Evolutionary conservation across 2,329 filamentous ascomycete species (phyloP), one percentile per base, ranked within the genome.

Genomic region (Leptodontidium sp.): DNA sequence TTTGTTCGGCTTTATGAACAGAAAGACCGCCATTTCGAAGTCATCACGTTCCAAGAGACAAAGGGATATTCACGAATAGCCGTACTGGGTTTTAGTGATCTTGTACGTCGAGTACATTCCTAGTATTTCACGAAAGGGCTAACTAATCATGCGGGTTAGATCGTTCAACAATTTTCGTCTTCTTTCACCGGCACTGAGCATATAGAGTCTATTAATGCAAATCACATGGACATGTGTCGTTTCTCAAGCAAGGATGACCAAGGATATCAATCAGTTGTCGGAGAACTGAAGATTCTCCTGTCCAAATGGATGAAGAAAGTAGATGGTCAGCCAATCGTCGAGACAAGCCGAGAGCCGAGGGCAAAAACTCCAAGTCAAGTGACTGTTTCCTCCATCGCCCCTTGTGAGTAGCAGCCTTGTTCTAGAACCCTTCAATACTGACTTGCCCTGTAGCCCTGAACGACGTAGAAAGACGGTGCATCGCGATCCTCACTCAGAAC

Each of bases 381-480:
- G 45, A 68, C 65, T 35, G 32, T 45, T 40, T 29, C 57, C 24
- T 71, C 71, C 62, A n/a, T 57, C n/a, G 45, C 65, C n/a, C 62
- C 68, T 49, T 71, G 67, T 73, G 68, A 61, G 67, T 71, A 73
- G 45, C 45, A 29, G 5, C 61, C 47, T 14, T 58, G 26, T 49
- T n/a, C 24, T 67, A n/a, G 24, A 50, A 49, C 21, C 45, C 21
- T 5, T 26, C 61, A 15, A 26, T 57, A 64, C 70, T 73, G 47
- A 70, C 17, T 21, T 32, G 53, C 12, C n/a, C 6, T 26, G 4
- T 8, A 82, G 80, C 75, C 38, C 72, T 81, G 14, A 79, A 65
- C 59, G 75, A 78, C 26, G 57, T 74, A 4, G 80, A 81, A 68
- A 77, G 70, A 66, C 68, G 72, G 8, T 81, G 79, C 70, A 70